Base-by-base conservation (phyloP, 2,329 filamentous ascomycete species). In the Cladosporium austrohemisphaericum region DNA sequence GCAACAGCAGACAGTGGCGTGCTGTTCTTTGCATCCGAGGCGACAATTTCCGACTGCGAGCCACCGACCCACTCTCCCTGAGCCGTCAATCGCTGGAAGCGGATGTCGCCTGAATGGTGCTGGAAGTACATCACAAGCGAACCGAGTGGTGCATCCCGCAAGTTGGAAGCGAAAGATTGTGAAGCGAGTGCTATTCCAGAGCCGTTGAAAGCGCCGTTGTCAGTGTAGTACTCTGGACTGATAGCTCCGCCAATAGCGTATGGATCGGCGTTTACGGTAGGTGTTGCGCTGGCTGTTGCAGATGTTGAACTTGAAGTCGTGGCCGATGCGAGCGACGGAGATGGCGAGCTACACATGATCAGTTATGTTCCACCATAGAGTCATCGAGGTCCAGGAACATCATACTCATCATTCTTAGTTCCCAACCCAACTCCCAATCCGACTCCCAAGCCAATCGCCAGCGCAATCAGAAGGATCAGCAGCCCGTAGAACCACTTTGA, bases 41-140 rank as follows among this genome's bases (percentile, higher is more conserved):
- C 71, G 8, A 74, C 66, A 0, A 68, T 61, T 29, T 71, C 61
- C 1, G 66, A 64, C 13, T 61, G 57, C 18, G 60, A 60, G 9
- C 71, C 71, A 8, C 71, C 70, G 11, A 63, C 41, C 70, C 71
- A 74, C 18, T 61, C 52, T 4, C 65, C 65, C 18, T 65, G 54
- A 2, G 57, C 59, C 5, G 56, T 65, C 11, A 71, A 65, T 40
- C 70, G 67, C 54, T 70, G 63, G 26, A 56, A 72, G 16, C 72
- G 58, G 31, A 75, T 68, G 5, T 71, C 60, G 11, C 72, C 72
- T 5, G 63, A 64, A 20, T 67, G 63, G 53, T 75, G 70, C 52
- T 75, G 72, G 52, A 71, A 74, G 57, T 73, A 74, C 32, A 74
- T 59, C 1, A 68, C 69, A 5, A 73, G 65, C 10, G 63, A 63